Conservation (phyloP, 1,284 basidiomycete genomes). For the Rhodotorula sp. region DNA sequence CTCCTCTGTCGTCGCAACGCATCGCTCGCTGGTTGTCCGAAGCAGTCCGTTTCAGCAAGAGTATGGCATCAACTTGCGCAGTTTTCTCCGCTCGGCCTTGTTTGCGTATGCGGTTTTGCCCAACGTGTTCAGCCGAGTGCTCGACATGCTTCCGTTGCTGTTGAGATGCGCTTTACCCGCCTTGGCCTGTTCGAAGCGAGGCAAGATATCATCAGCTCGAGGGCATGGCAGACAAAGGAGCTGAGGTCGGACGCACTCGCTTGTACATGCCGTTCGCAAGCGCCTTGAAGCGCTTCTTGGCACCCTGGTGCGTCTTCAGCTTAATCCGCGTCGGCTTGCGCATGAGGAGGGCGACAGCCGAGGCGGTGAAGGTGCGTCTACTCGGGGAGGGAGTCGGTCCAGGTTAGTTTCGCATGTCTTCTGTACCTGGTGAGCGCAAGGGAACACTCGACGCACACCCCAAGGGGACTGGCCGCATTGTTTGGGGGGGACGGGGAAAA, state of each 20-base stretch:
- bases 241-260: conserved; percentile 19
- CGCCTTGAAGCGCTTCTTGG: conserved; percentile 39
- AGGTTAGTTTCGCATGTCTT: too few species aligned
- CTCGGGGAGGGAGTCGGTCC: too few species aligned
- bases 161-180: conserved; percentile 35
- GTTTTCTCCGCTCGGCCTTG: conserved; percentile 24
- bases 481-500: not conserved
- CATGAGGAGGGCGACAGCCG: conserved; percentile 2
- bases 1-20: not conserved
- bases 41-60: conserved; percentile 2
- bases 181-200: conserved; percentile 13
- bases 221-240: not conserved
- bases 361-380: conserved; percentile 6
- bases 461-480: not conserved
- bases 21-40: not conserved
- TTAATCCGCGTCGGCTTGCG: conserved; percentile 42
- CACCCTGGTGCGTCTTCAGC: conserved; percentile 43
- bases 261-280: conserved; percentile 40
- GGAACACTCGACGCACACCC: not conserved
- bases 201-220: not conserved
- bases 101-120: conserved; percentile 33
- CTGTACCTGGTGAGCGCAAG: too few species aligned
- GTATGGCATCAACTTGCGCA: conserved; percentile 37
- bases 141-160: conserved; percentile 23
- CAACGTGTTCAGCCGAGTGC: conserved; percentile 34